Evolutionary conservation across 192 early-diverging fungal genomes (phyloP), one percentile per base, ranked within the genome.

Genomic region (Backusella tuberculispora): DNA sequence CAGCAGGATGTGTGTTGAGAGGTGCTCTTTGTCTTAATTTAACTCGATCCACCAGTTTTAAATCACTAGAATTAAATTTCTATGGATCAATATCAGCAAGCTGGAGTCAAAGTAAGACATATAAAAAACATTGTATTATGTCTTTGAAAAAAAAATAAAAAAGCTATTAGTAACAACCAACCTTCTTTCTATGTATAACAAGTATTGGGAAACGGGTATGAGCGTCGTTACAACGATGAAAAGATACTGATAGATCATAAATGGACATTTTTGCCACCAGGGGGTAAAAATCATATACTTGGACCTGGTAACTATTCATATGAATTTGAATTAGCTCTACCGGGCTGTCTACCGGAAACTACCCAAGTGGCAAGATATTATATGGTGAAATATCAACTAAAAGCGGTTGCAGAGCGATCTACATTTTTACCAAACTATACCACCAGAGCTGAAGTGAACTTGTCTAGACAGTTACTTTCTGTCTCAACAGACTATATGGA

Each of bases 261-360:
- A 34, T 89, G 86, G 86, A 7, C n/a, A 5, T 91, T 88, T 74
- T 78, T 87, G 10, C 75, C 79, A 19, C 42, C 76, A 29, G 76
- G 82, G 50, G 73, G 77, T 19, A 76, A 80, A 47, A 43, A 45
- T 42, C 76, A 13, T 63, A 78, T 44, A 26, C 67, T 15, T 76
- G 63, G 66, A 5, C 70, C 82, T 5, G 74, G 76, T 24, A 75
- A 66, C 60, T 74, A 85, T 56, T 72, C 66, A 37, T 89, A 78
- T 78, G 74, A 76, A 45, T 91, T 91, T 69, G 88, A 90, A 63
- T 40, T 90, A 38, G 76, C 82, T 21, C 21, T 91, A 4, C 79
- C 83, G 4, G 90, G 90, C 3, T 72, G 84, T 47, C 76, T 89
- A 42, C 90, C 90, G 6, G 90, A 91, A 71, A 85, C 90, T 0